These are phyloP conservation scores for Penicillium simplicissimum DNA, from an alignment of 495 filamentous ascomycete genomes.

Conservation along the genomic window DNA sequence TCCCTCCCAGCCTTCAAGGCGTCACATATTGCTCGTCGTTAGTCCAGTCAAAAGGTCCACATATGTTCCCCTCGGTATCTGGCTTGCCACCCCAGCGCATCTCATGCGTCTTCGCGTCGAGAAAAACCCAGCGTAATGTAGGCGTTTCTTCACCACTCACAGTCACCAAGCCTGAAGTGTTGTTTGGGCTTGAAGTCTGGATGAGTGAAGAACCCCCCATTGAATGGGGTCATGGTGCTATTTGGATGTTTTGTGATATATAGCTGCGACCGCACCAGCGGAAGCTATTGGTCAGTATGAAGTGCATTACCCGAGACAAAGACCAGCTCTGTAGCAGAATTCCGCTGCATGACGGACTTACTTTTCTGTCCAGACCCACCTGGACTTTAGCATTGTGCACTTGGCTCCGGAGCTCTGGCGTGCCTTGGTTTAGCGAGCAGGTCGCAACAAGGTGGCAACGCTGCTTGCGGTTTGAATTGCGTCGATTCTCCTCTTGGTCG, in stretches of 20 bases:
- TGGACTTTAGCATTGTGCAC: constrained; percentile 31
- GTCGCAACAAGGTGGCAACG: constrained; percentile 27
- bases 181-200: constrained; percentile 28
- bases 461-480: constrained; percentile 23
- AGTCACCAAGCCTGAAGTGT: constrained; percentile 28
- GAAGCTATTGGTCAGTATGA: not conserved
- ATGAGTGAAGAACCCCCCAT: constrained; percentile 29
- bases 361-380: constrained; percentile 31
- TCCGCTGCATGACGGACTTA: constrained; percentile 20
- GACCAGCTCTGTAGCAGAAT: not conserved
- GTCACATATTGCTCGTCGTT: constrained; percentile 28
- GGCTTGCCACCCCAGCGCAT: constrained; percentile 32
- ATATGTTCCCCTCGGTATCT: constrained; percentile 26
- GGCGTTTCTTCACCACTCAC: constrained; percentile 29
- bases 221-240: constrained; percentile 26
- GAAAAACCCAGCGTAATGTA: constrained; percentile 32
- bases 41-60: constrained; percentile 35
- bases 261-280: constrained; percentile 17
- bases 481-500: constrained; percentile 27
- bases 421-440: constrained; percentile 23
- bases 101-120: constrained; percentile 25
- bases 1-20: constrained; percentile 29
- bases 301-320: not conserved
- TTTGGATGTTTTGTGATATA: constrained; percentile 31
- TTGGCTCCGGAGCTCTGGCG: constrained; percentile 21